phyloP scores from a whole-genome alignment of 2,329 filamentous ascomycete species.

The Plenodomus lindquistii region DNA sequence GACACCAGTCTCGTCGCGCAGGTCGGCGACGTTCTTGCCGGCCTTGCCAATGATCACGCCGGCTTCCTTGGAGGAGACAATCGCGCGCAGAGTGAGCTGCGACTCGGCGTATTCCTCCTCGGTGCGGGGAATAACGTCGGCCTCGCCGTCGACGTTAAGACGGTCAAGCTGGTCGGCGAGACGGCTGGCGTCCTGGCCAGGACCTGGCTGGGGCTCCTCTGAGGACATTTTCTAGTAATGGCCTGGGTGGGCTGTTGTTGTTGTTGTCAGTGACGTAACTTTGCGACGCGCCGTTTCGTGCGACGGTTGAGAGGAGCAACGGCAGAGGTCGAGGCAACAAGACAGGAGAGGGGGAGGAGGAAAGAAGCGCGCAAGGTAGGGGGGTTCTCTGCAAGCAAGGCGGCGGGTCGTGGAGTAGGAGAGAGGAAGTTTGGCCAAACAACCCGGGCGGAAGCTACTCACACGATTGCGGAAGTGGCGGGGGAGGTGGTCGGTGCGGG shows the following conservation, averaged over 20 bases:
- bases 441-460: slow-evolving; percentile 23
- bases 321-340: slow-evolving; percentile 5
- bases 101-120: slow-evolving; percentile 96
- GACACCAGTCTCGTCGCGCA: slow-evolving; percentile 96
- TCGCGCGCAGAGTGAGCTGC: slow-evolving; percentile 91
- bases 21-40: slow-evolving; percentile 96
- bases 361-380: slow-evolving; percentile 7
- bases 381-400: background rate
- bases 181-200: slow-evolving; percentile 40
- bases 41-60: slow-evolving; percentile 99
- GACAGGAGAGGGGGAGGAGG: slow-evolving; percentile 8
- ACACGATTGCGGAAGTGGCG: slow-evolving; percentile 41
- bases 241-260: slow-evolving; percentile 28
- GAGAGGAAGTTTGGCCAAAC: slow-evolving; percentile 13
- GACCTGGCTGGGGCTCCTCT: slow-evolving; percentile 42
- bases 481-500: slow-evolving; percentile 39
- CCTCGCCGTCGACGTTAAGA: slow-evolving; percentile 50
- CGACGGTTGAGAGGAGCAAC: slow-evolving; percentile 19
- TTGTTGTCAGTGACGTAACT: slow-evolving; percentile 33
- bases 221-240: slow-evolving; percentile 49
- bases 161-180: slow-evolving; percentile 49
- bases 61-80: slow-evolving; percentile 98
- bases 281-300: slow-evolving; percentile 16
- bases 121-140: slow-evolving; percentile 81
- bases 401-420: background rate